These are phyloP conservation scores for Volvox africanus DNA, from an alignment of 139 green algal genomes.

Conservation along the genomic window DNA sequence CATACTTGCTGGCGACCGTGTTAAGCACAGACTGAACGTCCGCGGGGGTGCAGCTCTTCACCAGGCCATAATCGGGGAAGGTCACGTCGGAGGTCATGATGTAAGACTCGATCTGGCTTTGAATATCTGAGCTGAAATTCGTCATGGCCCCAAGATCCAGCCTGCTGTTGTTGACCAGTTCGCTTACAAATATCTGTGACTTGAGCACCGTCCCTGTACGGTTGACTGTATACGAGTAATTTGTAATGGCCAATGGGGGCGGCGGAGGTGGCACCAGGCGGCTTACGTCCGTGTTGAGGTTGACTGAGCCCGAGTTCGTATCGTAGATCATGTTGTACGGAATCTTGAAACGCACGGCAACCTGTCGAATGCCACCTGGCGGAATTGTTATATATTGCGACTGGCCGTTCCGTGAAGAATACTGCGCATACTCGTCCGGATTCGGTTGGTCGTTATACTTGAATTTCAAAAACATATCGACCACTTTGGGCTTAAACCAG, in stretches of 20 bases:
- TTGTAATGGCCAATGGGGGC: conserved; percentile 10
- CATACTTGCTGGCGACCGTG: conserved; percentile 18
- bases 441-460: conserved; percentile 1
- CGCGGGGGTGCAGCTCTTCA: conserved; percentile 18
- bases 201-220: conserved; percentile 9
- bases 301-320: conserved; percentile 45
- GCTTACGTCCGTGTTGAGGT: conserved; percentile 30
- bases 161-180: background rate
- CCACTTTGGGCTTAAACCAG: conserved; percentile 46
- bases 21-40: conserved; percentile 31
- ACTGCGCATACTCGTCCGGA: conserved; percentile 24
- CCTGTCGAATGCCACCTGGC: conserved; percentile 21
- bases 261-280: conserved; percentile 7
- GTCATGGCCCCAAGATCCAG: background rate
- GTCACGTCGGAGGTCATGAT: conserved; percentile 33
- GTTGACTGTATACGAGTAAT: conserved; percentile 26
- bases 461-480: conserved; percentile 43
- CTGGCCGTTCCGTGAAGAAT: conserved; percentile 19
- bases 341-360: conserved; percentile 37
- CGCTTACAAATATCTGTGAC: background rate
- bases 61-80: conserved; percentile 22
- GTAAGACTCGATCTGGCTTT: background rate
- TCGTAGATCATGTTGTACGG: conserved; percentile 49
- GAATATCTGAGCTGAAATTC: conserved; percentile 33
- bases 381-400: conserved; percentile 15